Percentiles rank a stretch among this genome's conserved stretches.
phyloP scores from a whole-genome alignment of 495 filamentous ascomycete genomes.

The Penicillium canescens region DNA sequence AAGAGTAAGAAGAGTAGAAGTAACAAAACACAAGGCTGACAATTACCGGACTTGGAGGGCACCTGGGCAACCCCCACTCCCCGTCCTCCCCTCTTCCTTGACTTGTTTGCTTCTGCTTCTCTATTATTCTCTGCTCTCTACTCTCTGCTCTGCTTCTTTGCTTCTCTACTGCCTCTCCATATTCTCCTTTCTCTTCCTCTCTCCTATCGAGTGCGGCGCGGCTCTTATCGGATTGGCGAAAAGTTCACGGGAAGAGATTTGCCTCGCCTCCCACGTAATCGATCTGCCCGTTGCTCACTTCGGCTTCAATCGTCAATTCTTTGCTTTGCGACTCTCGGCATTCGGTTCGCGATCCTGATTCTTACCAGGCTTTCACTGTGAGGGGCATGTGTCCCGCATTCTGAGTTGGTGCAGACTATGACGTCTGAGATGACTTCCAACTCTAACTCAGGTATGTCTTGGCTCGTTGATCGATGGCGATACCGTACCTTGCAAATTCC shows the following conservation, averaged over 20 bases:
- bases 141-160: background rate
- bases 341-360: background rate
- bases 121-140: conserved; percentile 1
- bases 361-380: conserved; percentile 3
- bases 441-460: conserved; percentile 38
- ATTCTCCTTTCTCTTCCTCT: background rate
- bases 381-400: conserved; percentile 43
- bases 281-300: conserved; percentile 2
- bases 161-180: conserved; percentile 11
- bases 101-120: conserved; percentile 16
- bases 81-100: conserved; percentile 22
- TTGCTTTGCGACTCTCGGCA: background rate
- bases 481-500: background rate
- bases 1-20: background rate
- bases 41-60: background rate
- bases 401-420: conserved; percentile 36
- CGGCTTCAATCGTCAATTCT: background rate
- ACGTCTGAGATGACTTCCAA: conserved; percentile 42
- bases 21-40: background rate
- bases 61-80: conserved; percentile 7
- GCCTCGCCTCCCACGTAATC: conserved; percentile 27
- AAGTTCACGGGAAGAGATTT: conserved; percentile 27
- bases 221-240: conserved; percentile 29
- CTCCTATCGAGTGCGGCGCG: background rate
- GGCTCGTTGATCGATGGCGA: conserved; percentile 6